Base-by-base conservation (phyloP, 805 yeast species). In the Torulaspora quercuum region DNA sequence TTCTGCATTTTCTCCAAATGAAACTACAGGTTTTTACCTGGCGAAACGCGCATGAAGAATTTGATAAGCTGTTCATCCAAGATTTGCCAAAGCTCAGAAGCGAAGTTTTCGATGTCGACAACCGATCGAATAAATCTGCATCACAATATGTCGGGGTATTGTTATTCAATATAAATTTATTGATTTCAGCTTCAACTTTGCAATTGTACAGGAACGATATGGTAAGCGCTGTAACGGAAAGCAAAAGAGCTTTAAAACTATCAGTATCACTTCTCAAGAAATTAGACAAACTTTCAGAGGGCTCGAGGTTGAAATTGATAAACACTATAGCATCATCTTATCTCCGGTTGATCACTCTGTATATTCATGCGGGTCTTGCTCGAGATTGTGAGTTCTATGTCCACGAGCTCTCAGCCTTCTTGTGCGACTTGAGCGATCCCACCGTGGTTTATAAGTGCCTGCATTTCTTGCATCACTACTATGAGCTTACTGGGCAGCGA, bases 301-400 rank as follows among this genome's bases (percentile, higher is more conserved):
- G 55, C 2, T 34, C 65, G 3, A 69, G 68, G 42, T 59, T 72
- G 59, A 55, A 54, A 16, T 54, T 74, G 2, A 54, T 70, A 0
- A 41, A 39, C 1, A 44, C 53, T 9, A 50, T 77, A 21, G 49
- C 67, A 8, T 48, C 55, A 4, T 46, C 73, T 3, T 76, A 75
- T 45, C 55, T 59, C 5, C 37, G 39, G 3, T 56, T 76, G 16
- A 58, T 77, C 14, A 54, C 63, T 3, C 49, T 64, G 0, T 64
- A 69, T 35, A 57, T 67, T 10, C 70, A 67, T 23, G 51, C 76
- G 24, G 88, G 89, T 0, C 50, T 78, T 3, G 61, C 78, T 0
- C 75, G 75, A 44, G 87, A 82, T 37, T 69, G 78, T 30, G 68
- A 70, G 2, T 77, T 68, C 50, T 81, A 71, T 55, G 45, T 69